Conservation (phyloP, 2,329 filamentous ascomycete species). For the Fusarium sp. region DNA sequence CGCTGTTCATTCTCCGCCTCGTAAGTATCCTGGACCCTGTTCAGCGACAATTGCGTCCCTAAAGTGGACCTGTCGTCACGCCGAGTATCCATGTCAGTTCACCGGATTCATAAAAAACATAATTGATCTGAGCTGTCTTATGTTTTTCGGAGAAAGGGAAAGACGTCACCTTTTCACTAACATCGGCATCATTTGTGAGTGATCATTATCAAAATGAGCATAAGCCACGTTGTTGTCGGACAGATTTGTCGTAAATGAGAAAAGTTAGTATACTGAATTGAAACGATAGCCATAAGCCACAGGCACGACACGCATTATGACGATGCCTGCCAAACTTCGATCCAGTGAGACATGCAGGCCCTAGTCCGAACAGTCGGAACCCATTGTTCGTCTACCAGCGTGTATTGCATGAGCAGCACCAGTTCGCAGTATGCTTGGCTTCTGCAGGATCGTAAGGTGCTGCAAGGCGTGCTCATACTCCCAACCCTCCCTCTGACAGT, state of each 20-base stretch:
- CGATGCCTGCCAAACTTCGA: slow-evolving; percentile 12
- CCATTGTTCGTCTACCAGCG: neutral
- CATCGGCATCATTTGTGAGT: neutral
- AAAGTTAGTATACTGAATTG: slow-evolving; percentile 2
- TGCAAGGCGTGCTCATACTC: neutral
- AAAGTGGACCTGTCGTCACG: slow-evolving; percentile 1
- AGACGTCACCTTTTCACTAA: neutral
- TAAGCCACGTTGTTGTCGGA: neutral
- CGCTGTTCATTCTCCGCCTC: slow-evolving; percentile 6
- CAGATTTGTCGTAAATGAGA: neutral
- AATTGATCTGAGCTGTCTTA: neutral
- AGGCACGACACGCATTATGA: neutral
- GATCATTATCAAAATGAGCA: neutral
- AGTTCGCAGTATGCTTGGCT: slow-evolving; percentile 9
- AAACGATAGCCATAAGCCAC: slow-evolving; percentile 9
- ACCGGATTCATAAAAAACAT: neutral
- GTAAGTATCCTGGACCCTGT: slow-evolving; percentile 12
- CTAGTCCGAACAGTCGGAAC: slow-evolving; percentile 3
- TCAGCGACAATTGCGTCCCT: slow-evolving; percentile 9
- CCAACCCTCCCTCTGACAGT: neutral
- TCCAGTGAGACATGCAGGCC: slow-evolving; percentile 8
- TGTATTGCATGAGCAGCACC: neutral
- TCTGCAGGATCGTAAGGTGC: slow-evolving; percentile 8
- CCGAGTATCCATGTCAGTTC: neutral
- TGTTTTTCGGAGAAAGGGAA: slow-evolving; percentile 1